Percentiles rank a stretch among this genome's conserved stretches.
phyloP scores from a whole-genome alignment of 78 protist genomes.

The Andalucia godoyi region DNA sequence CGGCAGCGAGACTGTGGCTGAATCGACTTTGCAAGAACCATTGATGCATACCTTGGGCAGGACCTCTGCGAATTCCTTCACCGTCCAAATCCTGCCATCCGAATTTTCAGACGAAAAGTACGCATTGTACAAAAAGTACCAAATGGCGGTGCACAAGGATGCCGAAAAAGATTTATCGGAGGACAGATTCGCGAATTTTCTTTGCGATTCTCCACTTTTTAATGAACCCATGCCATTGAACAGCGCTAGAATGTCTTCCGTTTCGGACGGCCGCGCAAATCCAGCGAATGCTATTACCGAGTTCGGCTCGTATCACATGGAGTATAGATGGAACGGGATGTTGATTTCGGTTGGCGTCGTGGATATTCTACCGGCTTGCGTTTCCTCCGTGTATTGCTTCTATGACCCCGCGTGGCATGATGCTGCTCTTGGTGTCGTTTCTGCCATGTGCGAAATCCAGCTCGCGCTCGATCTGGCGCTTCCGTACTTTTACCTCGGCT shows the following conservation, averaged over 20 bases:
- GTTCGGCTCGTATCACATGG: conserved; percentile 2
- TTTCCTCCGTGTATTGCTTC: neutral
- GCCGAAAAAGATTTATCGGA: neutral
- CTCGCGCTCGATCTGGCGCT: neutral
- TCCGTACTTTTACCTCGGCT: neutral
- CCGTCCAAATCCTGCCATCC: neutral
- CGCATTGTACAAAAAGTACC: neutral
- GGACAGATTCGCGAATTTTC: neutral
- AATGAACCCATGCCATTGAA: neutral
- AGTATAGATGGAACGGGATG: neutral
- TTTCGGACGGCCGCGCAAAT: no score
- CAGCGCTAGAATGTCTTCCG: neutral
- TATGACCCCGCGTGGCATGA: neutral
- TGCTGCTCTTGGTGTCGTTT: neutral
- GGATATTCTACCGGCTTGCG: conserved; percentile 1
- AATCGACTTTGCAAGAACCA: neutral
- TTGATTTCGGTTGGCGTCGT: neutral
- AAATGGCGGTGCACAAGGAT: neutral
- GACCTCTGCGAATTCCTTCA: neutral
- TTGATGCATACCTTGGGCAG: neutral
- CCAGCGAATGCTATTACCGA: neutral
- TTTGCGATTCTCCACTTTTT: no score
- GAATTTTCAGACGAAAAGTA: neutral
- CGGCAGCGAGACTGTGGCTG: neutral
- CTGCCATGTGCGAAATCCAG: neutral